Conservation (phyloP, 352 stramenopile species). For the Globisporangium okanoganense region DNA sequence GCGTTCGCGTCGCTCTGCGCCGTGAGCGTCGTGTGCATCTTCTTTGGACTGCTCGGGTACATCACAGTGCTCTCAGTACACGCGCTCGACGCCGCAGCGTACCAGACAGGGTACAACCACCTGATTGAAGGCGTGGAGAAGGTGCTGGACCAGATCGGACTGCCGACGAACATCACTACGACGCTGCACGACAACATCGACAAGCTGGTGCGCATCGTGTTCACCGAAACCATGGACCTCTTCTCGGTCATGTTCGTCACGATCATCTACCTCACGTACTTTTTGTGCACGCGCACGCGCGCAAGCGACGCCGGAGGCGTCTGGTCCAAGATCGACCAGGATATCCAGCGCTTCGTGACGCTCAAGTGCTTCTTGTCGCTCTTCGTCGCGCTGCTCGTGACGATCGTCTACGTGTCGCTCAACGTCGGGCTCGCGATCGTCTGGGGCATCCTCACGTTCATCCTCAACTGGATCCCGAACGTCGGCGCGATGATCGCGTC, state of each 20-base stretch:
- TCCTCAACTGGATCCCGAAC: conserved; percentile 89
- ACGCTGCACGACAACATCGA: conserved; percentile 89
- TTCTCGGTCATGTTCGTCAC: conserved; percentile 90
- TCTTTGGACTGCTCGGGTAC: conserved; percentile 83
- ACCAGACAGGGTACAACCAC: conserved; percentile 81
- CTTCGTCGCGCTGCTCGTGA: conserved; percentile 84
- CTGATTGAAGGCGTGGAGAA: conserved; percentile 62
- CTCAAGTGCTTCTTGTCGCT: conserved; percentile 88
- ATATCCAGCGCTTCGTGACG: conserved; percentile 87
- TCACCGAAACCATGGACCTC: conserved; percentile 87
- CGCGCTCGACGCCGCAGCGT: conserved; percentile 71
- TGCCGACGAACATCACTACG: conserved; percentile 86
- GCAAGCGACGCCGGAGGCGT: conserved; percentile 80
- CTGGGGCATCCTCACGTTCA: conserved; percentile 88
- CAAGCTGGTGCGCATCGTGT: conserved; percentile 78
- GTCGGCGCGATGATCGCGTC: conserved; percentile 88
- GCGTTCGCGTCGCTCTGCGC: conserved; percentile 80
- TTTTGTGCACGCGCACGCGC: conserved; percentile 80
- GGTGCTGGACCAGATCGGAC: conserved; percentile 64
- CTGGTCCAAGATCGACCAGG: conserved; percentile 88
- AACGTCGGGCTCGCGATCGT: conserved; percentile 86
- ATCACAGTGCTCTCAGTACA: conserved; percentile 87
- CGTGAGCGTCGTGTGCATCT: conserved; percentile 82
- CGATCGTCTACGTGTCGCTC: conserved; percentile 87
- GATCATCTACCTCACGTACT: conserved; percentile 88